phyloP scores from a whole-genome alignment of 2,329 filamentous ascomycete species.

The Neoascochyta sp. region DNA sequence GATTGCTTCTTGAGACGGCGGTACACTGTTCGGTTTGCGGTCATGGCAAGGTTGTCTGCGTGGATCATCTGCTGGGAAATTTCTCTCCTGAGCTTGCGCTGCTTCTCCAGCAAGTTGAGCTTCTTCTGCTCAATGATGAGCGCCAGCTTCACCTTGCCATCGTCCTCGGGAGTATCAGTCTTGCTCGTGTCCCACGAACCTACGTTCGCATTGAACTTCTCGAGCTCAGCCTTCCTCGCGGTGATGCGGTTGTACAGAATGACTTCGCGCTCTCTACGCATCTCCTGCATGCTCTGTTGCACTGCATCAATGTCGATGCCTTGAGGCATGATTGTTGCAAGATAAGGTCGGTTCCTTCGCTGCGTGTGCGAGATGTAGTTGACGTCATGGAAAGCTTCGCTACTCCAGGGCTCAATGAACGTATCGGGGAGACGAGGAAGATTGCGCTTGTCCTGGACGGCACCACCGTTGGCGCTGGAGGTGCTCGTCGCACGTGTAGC shows the following conservation, averaged over 20 bases:
- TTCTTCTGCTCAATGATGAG: constrained; percentile 95
- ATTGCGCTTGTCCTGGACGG: constrained; percentile 29
- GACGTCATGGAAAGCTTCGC: constrained; percentile 55
- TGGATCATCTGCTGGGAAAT: constrained; percentile 90
- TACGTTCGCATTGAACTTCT: constrained; percentile 77
- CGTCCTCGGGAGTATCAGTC: constrained; percentile 64
- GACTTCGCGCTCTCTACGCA: constrained; percentile 82
- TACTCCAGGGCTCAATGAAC: constrained; percentile 46
- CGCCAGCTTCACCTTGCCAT: constrained; percentile 78
- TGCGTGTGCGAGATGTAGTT: constrained; percentile 75
- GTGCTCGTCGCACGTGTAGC: constrained; percentile 43
- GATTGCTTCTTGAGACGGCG: constrained; percentile 97
- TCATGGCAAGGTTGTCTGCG: constrained; percentile 95
- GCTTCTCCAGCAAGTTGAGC: constrained; percentile 80
- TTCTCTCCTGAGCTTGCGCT: constrained; percentile 78
- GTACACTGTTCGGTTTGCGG: constrained; percentile 85
- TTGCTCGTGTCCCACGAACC: constrained; percentile 77
- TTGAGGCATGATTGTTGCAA: constrained; percentile 83
- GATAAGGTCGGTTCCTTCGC: constrained; percentile 71
- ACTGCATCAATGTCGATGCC: constrained; percentile 76
- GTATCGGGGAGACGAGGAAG: constrained; percentile 48
- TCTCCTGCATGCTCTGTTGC: constrained; percentile 42
- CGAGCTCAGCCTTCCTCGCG: constrained; percentile 78
- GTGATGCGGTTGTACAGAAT: constrained; percentile 88
- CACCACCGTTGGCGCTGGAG: constrained; percentile 41